phyloP scores from a whole-genome alignment of 176 grass and related monocot species.

The Triticum urartu region DNA sequence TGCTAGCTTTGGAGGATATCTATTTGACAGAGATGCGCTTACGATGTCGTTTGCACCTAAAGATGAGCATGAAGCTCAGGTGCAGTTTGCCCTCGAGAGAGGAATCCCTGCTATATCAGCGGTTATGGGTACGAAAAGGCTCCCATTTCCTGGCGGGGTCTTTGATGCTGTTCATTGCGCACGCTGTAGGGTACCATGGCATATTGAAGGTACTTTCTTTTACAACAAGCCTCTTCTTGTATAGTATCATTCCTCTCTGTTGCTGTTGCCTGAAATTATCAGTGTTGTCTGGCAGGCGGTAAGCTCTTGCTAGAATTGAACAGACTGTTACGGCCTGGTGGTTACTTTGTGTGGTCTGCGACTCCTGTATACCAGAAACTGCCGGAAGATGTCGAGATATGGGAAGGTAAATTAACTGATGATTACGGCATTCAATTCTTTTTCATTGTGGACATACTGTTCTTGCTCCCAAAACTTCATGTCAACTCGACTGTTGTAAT shows the following conservation, averaged over 20 bases:
- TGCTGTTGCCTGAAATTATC: constrained; percentile 12
- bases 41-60: constrained; percentile 91
- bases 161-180: constrained; percentile 93
- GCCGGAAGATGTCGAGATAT: constrained; percentile 69
- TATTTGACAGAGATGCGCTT: constrained; percentile 74
- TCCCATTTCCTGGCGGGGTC: constrained; percentile 73
- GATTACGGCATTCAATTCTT: background rate
- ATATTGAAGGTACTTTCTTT: constrained; percentile 72
- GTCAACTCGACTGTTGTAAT: background rate
- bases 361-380: constrained; percentile 82
- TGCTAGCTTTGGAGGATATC: constrained; percentile 81
- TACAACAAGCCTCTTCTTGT: background rate
- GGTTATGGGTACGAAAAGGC: constrained; percentile 91
- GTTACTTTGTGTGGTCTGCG: constrained; percentile 90
- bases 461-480: background rate
- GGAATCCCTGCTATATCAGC: constrained; percentile 92
- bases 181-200: constrained; percentile 88
- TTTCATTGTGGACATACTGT: background rate
- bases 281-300: constrained; percentile 55
- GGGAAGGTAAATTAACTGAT: constrained; percentile 51
- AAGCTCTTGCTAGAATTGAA: constrained; percentile 79
- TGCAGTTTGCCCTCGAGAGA: constrained; percentile 93
- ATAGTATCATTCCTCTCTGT: background rate
- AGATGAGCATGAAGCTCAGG: constrained; percentile 92
- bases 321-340: constrained; percentile 71